These are phyloP conservation scores for Gastrolobium villosum DNA, from an alignment of 306 rosid species.

Conservation along the genomic window DNA sequence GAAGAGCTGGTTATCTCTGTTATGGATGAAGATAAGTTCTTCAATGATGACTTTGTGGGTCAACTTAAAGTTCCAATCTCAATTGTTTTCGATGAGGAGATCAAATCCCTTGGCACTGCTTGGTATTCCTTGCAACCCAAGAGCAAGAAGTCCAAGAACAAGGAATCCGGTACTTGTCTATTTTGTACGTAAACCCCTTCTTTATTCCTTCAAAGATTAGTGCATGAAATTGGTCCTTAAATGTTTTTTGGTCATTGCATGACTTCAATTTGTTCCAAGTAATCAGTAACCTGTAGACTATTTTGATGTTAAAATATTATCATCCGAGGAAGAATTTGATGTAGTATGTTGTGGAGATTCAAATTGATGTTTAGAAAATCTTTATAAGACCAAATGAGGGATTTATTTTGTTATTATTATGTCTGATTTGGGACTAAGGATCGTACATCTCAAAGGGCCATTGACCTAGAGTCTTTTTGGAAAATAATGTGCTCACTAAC, in stretches of 20 bases:
- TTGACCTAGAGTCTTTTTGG: slow-evolving; percentile 9
- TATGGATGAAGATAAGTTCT: slow-evolving; percentile 93
- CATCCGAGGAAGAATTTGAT: neutral
- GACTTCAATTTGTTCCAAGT: slow-evolving; percentile 14
- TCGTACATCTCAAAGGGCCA: slow-evolving; percentile 26
- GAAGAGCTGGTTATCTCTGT: slow-evolving; percentile 78
- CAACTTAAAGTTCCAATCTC: slow-evolving; percentile 76
- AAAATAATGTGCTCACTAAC: slow-evolving; percentile 24
- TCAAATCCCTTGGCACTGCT: slow-evolving; percentile 77
- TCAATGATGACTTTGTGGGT: slow-evolving; percentile 91
- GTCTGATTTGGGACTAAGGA: slow-evolving; percentile 16
- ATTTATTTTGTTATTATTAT: neutral
- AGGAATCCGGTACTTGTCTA: slow-evolving; percentile 73
- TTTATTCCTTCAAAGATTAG: neutral
- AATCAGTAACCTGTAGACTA: neutral
- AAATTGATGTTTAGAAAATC: slow-evolving; percentile 14
- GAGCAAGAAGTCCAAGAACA: slow-evolving; percentile 81
- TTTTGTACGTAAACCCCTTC: neutral
- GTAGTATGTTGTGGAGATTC: neutral
- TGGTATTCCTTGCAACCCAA: slow-evolving; percentile 91
- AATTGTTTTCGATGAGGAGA: slow-evolving; percentile 73
- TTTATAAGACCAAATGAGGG: slow-evolving; percentile 6
- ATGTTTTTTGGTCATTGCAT: slow-evolving; percentile 10
- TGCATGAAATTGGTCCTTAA: neutral
- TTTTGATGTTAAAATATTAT: neutral